Evolutionary conservation across 2,329 filamentous ascomycete genomes (phyloP), one percentile per base, ranked within the genome.

Genomic region (Penicillium sp.): DNA sequence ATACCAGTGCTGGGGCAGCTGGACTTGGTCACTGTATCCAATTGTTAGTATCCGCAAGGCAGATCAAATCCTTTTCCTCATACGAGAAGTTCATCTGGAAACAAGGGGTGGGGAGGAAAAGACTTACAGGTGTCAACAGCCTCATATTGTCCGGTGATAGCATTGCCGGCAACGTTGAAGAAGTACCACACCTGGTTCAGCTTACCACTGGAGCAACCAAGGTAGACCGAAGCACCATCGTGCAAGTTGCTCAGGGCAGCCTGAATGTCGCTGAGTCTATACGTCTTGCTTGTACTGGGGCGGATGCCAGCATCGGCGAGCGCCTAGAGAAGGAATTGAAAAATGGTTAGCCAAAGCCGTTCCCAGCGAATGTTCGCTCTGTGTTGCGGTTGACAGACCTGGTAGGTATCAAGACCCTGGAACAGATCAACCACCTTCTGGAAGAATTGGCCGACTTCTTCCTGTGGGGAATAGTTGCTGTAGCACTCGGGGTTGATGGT

Each of bases 401-500:
- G 61, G 63, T 82, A 82, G 4, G 74, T 76, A 32, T 80, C 76
- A 11, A 82, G 65, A 0, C 66, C 66, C 63, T 82, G 74, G 69
- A 80, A 83, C 9, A 82, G 62, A 44, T 74, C 66, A 2, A 82
- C 78, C 0, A 75, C 67, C 51, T 74, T 75, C 54, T 78, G 66
- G 64, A 82, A 80, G 66, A 74, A 83, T 48, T 78, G 76, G 8
- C 76, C 76, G 1, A 81, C 78, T 65, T 83, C 80, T 53, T 82
- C 70, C 39, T 77, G 77, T 0, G 76, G 60, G 29, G 70, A 65
- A 59, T 79, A 77, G 47, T 76, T 69, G 34, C 72, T 70, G 69
- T 87, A 88, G 74, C 85, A 88, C 18, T 69, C 61, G 0, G 83
- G 78, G 2, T 82, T 70, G 39, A 88, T 77, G 0, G 85, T 88